These are phyloP conservation scores for Rhizophora apiculata DNA, from an alignment of 345 rosid species.

Conservation along the genomic window DNA sequence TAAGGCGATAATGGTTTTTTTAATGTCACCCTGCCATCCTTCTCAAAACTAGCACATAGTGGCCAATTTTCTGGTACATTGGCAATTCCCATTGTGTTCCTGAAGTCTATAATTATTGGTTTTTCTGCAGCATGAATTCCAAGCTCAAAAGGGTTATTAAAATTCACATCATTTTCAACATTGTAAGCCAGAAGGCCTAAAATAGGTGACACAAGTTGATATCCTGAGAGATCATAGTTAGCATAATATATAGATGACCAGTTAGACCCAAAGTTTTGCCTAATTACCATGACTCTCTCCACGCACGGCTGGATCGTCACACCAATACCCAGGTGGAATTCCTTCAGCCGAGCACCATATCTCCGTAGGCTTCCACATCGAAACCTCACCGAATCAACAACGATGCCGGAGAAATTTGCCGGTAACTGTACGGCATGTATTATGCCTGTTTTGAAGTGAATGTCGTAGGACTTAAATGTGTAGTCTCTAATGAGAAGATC, in stretches of 20 bases:
- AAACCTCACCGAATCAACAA: conserved; percentile 55
- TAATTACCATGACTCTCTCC: conserved; percentile 73
- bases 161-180: conserved; percentile 33
- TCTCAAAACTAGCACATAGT: conserved; percentile 65
- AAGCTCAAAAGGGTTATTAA: conserved; percentile 52
- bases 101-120: conserved; percentile 66
- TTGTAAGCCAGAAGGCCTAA: conserved; percentile 81
- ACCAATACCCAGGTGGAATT: conserved; percentile 63
- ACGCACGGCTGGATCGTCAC: conserved; percentile 65
- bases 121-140: conserved; percentile 44
- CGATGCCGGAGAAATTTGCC: conserved; percentile 68
- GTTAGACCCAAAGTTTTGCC: conserved; percentile 60
- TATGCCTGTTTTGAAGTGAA: conserved; percentile 50
- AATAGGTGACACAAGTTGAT: conserved; percentile 69
- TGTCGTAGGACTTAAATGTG: conserved; percentile 54
- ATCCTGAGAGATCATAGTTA: conserved; percentile 74
- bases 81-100: conserved; percentile 23
- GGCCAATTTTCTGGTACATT: conserved; percentile 39
- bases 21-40: conserved; percentile 56
- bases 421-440: conserved; percentile 57
- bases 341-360: conserved; percentile 74
- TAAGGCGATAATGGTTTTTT: conserved; percentile 41
- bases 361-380: conserved; percentile 89
- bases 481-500: conserved; percentile 80
- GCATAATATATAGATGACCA: conserved; percentile 74